Percentiles rank a stretch among this genome's conserved stretches.
These are phyloP conservation scores for Vigna angularis DNA, from an alignment of 306 rosid genomes.

Conservation along the genomic window DNA sequence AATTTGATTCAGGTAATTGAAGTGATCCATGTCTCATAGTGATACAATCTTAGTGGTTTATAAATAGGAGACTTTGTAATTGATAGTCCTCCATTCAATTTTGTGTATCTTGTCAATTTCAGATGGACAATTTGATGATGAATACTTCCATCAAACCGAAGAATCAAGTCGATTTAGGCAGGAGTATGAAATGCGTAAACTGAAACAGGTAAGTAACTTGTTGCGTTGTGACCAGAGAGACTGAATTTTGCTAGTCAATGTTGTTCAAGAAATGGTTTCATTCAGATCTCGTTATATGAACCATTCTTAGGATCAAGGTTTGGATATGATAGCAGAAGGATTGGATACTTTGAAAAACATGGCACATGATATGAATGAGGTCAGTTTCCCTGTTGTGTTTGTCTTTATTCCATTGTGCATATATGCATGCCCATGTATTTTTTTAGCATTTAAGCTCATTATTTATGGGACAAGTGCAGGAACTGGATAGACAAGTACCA, in stretches of 20 bases:
- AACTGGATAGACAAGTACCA: constrained; percentile 96
- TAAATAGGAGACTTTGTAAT: constrained; percentile 3
- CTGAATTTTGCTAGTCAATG: background rate
- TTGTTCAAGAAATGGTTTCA: constrained; percentile 13
- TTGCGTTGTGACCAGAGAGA: constrained; percentile 1
- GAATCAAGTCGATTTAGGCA: constrained; percentile 83
- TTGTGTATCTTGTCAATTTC: constrained; percentile 39
- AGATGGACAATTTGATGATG: constrained; percentile 89
- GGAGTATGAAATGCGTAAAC: constrained; percentile 89
- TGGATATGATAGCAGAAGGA: constrained; percentile 93
- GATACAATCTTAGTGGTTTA: background rate
- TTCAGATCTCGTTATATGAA: constrained; percentile 36
- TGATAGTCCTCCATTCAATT: constrained; percentile 18
- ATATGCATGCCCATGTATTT: background rate
- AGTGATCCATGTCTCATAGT: constrained; percentile 22
- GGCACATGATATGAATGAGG: constrained; percentile 99
- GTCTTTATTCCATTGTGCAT: constrained; percentile 2
- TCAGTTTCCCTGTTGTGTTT: constrained; percentile 41
- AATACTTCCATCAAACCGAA: constrained; percentile 80
- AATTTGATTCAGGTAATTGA: constrained; percentile 81
- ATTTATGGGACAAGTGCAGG: constrained; percentile 62
- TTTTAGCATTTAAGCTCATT: constrained; percentile 2
- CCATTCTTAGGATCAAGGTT: constrained; percentile 86
- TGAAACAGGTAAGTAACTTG: constrained; percentile 72
- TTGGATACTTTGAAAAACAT: constrained; percentile 91